Base-by-base conservation (phyloP, 805 yeast genomes). In the Cyberlindnera mississippiensis region DNA sequence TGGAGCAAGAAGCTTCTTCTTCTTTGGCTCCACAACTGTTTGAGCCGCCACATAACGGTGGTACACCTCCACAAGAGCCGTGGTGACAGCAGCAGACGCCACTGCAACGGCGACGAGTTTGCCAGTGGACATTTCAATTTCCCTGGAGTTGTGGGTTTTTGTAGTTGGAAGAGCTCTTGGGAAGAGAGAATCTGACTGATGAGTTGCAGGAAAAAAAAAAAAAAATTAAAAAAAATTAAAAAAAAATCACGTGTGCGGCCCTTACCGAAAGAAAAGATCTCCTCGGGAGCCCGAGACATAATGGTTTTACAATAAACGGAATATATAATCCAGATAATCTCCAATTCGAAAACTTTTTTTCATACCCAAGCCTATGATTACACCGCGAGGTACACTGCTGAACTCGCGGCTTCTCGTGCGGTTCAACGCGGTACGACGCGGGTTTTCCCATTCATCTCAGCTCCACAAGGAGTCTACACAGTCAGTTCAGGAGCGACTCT, bases 401-500 rank as follows among this genome's bases (percentile, higher is more conserved):
- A 12, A 12, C 16, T n/a, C 19, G 20, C 28, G 36, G 28, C 19
- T 15, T 14, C 28, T 14, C 36, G 33, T 17, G 10, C 4, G n/a
- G 3, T n/a, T n/a, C n/a, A 8, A 6, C n/a, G 11, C 9, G 18
- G 11, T 14, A 33, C 36, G 36, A 17, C 36, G 36, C 19, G 28
- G 19, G 17, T 33, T 33, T 19, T 22, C 36, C 7, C 19, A 11
- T 5, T 22, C 36, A 4, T 5, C 29, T 9, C 28, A 22, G 4
- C n/a, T 24, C n/a, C 20, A 24, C 29, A 24, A 22, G 14, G 18
- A 17, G 13, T 13, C 33, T 6, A 24, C 19, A 10, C 19, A 10
- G 6, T 14, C 51, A 2, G 20, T 71, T 4, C 78, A 77, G 52
- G 76, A 72, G 35, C 67, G 95, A 47, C 80, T 93, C 44, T 69